Evolutionary conservation across 352 stramenopile species (phyloP), one percentile per base, ranked within the genome.

Genomic region (Pythium utonaiense): DNA sequence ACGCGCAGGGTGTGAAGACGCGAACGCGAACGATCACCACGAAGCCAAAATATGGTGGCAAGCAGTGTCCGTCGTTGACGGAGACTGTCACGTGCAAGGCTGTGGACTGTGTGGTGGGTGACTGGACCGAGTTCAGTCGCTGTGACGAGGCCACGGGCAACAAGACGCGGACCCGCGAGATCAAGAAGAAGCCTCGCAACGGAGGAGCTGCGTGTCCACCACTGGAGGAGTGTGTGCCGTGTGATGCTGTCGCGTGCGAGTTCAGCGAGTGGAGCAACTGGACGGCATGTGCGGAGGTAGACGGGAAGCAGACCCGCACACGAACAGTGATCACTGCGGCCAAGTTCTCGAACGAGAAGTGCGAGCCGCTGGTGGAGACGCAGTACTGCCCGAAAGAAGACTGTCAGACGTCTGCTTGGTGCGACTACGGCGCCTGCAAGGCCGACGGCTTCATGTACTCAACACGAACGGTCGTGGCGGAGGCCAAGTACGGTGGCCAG

Each of bases 191-290:
- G 14, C 38, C 71, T 0, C 22, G 69, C 21, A 83, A 81, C 47
- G 67, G 67, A 2, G 78, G 77, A 3, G 36, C 70, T 3, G 21
- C 51, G 5, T 88, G 76, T 48, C 56, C 48, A 10, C 48, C 21
- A 0, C 40, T 84, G 24, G 54, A 36, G 7, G 68, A 86, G 28
- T 49, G 69, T 17, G 73, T 71, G 27, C 38, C 60, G 1, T 86
- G 78, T 49, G 67, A 78, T 5, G 66, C 78, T 0, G 68, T 86
- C 1, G 56, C 81, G 58, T 89, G 77, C 17, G 50, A 51, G 1
- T 56, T 86, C n/a, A 69, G 75, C 19, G 63, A 70, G 0, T 86
- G 71, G 74, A 47, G 57, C 0, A 22, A 57, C 0, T 87, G 79
- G 79, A 75, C 57, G 24, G 57, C 55, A 9, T 89, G 80, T 47